A percentile compares a stretch with the other conserved stretches of the same genome.
Conservation (phyloP, 257 asterid species). For the Osmanthus fragrans region DNA sequence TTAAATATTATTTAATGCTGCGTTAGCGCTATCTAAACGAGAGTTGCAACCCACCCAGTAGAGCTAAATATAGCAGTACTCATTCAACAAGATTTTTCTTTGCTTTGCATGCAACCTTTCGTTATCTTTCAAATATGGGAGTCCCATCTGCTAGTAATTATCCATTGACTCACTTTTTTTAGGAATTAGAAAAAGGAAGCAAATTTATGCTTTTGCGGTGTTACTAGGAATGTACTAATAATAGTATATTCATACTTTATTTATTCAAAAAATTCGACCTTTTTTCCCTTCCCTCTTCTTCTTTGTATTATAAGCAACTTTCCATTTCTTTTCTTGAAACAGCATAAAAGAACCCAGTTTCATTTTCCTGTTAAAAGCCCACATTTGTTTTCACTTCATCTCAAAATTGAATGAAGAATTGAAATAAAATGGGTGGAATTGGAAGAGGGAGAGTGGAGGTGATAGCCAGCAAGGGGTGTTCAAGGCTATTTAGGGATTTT, state of each 20-base stretch:
- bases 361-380: neutral
- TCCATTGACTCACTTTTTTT: slow-evolving; percentile 46
- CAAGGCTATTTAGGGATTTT: slow-evolving; percentile 63
- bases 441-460: slow-evolving; percentile 72
- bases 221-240: slow-evolving; percentile 29
- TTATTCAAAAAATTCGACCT: slow-evolving; percentile 20
- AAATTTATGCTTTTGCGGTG: slow-evolving; percentile 23
- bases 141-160: slow-evolving; percentile 14
- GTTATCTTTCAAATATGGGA: slow-evolving; percentile 15
- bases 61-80: no score
- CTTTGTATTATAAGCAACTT: slow-evolving; percentile 23
- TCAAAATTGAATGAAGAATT: slow-evolving; percentile 20
- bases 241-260: slow-evolving; percentile 15
- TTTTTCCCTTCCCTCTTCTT: slow-evolving; percentile 22
- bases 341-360: neutral
- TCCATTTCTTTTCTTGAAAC: slow-evolving; percentile 9
- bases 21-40: no score
- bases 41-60: no score
- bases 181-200: neutral
- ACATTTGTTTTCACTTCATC: slow-evolving; percentile 1
- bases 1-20: no score
- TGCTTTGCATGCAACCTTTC: slow-evolving; percentile 17
- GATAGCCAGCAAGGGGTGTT: slow-evolving; percentile 78
- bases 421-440: slow-evolving; percentile 43
- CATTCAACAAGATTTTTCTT: slow-evolving; percentile 29